Base-by-base conservation (phyloP, 208 protist genomes). In the Leishmania tarentolae region DNA sequence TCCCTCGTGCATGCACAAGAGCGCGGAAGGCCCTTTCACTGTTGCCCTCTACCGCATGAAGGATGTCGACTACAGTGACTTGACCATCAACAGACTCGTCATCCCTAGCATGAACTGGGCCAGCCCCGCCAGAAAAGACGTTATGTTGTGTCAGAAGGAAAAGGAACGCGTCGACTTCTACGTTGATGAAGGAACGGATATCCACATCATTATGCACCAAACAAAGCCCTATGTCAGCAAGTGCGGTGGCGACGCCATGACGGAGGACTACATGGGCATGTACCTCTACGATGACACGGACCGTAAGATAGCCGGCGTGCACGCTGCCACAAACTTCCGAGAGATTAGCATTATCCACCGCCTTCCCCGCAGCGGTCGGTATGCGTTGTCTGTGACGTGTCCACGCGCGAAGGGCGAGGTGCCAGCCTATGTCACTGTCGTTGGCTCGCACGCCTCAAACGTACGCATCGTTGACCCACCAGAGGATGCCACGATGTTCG, bases 111-210 rank as follows among this genome's bases (percentile, higher is more conserved):
- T 94, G 56, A 79, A 89, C 68, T 92, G 89, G 84, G 68, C 79
- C 52, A 59, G 90, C 28, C 86, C 87, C 28, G 84, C 90, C 3
- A 88, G 78, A 35, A 77, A 53, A 17, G 74, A 90, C n/a, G 83
- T 94, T 0, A 73, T 88, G 72, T 79, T 97, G 59, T 42, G 74
- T 28, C 79, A 83, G 82, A 65, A 79, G 2, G 81, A 70, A n/a
- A 95, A 95, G 82, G 90, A 92, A 42, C 89, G 91, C 46, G 71
- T 97, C 6, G 93, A 97, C 77, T 97, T 97, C 78, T 88, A 91
- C 61, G 93, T 97, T 11, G 93, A 97, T 83, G 74, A 86, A 56
- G 82, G 76, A 35, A 91, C 90, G 9, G 90, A 95, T 74, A 79
- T 94, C 17, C 93, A 95, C 71, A 90, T 97, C 77, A 86, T 97